Percentiles rank a stretch among this genome's conserved stretches.
Evolutionary conservation across 2,329 filamentous ascomycete genomes (phyloP).

Genomic region (Curvularia sp.): DNA sequence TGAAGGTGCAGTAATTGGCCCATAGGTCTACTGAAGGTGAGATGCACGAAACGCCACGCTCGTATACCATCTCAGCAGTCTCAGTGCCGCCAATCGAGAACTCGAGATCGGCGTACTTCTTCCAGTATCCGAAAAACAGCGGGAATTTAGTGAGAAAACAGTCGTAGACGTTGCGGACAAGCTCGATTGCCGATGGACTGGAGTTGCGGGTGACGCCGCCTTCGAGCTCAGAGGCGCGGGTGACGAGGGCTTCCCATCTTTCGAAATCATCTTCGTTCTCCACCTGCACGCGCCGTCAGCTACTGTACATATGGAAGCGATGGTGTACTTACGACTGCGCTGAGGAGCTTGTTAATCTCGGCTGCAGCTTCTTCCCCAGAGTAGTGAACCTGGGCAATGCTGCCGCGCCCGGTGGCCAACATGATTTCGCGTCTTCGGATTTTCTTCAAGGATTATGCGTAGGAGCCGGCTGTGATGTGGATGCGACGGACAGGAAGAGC

Average conservation of each 20-base stretch:
- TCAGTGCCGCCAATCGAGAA: constrained; percentile 97
- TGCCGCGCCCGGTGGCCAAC: constrained; percentile 40
- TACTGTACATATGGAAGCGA: neutral
- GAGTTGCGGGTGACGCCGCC: constrained; percentile 96
- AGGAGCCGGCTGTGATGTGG: constrained; percentile 9
- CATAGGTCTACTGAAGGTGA: constrained; percentile 94
- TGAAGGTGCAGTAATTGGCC: constrained; percentile 97
- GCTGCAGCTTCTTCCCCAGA: constrained; percentile 43
- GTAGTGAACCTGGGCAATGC: constrained; percentile 42
- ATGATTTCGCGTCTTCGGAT: constrained; percentile 27
- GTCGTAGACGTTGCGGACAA: constrained; percentile 87
- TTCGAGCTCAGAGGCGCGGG: constrained; percentile 81
- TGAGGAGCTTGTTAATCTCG: constrained; percentile 79
- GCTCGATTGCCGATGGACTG: constrained; percentile 88
- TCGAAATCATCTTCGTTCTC: constrained; percentile 90
- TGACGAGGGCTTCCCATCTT: constrained; percentile 90
- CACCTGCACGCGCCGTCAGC: constrained; percentile 51
- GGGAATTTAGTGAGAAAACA: constrained; percentile 94
- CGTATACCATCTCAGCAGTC: constrained; percentile 97
- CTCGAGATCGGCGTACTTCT: constrained; percentile 97
- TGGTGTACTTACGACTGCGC: constrained; percentile 71
- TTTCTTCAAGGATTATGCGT: constrained; percentile 1
- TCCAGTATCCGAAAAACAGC: constrained; percentile 97
- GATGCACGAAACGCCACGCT: constrained; percentile 92
- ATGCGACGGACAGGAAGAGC: constrained; percentile 18